Evolutionary conservation across 2,329 filamentous ascomycete species (phyloP), one percentile per base, ranked within the genome.

Genomic region (Alternaria dauci): DNA sequence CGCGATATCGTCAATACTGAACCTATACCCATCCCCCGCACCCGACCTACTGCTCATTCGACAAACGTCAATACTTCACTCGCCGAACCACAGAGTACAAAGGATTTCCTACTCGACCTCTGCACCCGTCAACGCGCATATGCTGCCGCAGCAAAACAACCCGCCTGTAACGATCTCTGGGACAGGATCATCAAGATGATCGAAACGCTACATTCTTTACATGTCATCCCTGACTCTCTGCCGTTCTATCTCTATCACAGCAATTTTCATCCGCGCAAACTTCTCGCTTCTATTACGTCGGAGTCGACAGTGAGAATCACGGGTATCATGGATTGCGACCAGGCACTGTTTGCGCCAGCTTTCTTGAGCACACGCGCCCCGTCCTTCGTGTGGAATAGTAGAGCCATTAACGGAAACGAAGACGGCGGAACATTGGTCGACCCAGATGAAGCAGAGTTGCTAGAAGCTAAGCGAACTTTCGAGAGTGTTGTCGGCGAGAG

Each of bases 291-390:
- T 20, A n/a, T 48, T 2, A 26, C 32, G 1, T 28, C 25, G 6
- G 43, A 50, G 11, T 28, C 25, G 12, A 47, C n/a, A 8, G 34
- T 55, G 6, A 14, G 25, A 8, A 67, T 74, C 8, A 71, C 59
- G 11, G 71, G 63, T 3, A 63, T 74, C 23, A 23, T 75, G 3
- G 69, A 71, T 51, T 72, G 70, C 68, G 69, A 72, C 36, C 18
- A 23, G 8, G 72, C 74, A 2, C 18, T 59, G n/a, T 67, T 74
- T 23, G 61, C 48, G 7, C 71, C 72, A 8, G 54, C 57, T 30
- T 69, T 71, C 23, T 26, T 67, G 28, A 48, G 52, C 4, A 68
- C 47, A 23, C 34, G 55, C 11, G 42, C 67, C 2, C 73, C 67
- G 9, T 61, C 53, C 7, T 72, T 59, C 55, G 32, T 75, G 5